Evolutionary conservation across 768 basidiomycete genomes (phyloP), one percentile per base, ranked within the genome.

Genomic region (Austroboletus eburneus): DNA sequence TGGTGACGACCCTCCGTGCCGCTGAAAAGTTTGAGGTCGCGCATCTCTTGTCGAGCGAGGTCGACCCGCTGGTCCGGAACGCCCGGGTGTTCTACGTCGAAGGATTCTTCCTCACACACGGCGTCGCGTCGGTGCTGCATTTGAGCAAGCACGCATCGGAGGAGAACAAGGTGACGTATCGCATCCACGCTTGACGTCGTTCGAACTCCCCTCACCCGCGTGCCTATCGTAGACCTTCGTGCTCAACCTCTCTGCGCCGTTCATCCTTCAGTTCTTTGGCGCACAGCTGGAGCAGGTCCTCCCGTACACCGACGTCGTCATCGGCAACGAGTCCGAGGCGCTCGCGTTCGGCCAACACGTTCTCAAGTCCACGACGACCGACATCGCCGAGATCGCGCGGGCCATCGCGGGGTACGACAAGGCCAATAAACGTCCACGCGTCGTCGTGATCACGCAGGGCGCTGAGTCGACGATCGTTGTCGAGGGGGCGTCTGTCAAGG

Each of bases 71-170:
- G 55, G 74, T 98, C 59, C 77, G 88, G 5, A 76, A 72, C 38
- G 95, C 94, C 48, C 84, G 87, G 62, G 78, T 79, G 64, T 96
- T 79, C 76, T 99, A 99, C 72, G 81, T 97, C 50, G 95, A 92
- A 61, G 95, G 95, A 8, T 99, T 86, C 75, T 97, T 99, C 83
- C 78, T 98, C 49, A 95, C 95, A 16, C 95, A 99, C 63, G 95
- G 96, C 37, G 64, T 78, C 46, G 80, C 82, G 45, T 76, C 79
- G 46, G 81, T 81, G 40, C 68, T 90, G 32, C 74, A 84, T 58
- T 70, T 98, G 50, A 81, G 85, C 68, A 81, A 86, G 65, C 83
- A 85, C 52, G 87, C 91, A 4, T 79, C 87, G 9, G 74, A 71
- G 30, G 76, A 77, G 16, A 80, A 81, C 57, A 97, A 96, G 80